phyloP scores from a whole-genome alignment of 2,329 filamentous ascomycete genomes.

The Exserohilum turcica region DNA sequence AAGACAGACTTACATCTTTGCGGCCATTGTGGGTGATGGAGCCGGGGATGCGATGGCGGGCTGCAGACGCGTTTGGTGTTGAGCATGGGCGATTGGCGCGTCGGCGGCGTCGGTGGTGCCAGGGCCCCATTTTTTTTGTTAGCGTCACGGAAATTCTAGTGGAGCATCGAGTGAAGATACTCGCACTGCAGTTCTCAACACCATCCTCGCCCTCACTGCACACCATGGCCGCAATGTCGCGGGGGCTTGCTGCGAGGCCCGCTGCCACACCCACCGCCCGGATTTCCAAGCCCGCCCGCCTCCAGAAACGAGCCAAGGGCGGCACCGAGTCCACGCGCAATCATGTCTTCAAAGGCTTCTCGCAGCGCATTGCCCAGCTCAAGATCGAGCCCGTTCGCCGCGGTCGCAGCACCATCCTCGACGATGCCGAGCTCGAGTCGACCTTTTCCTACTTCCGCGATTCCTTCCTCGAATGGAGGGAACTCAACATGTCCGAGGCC shows the following conservation, averaged over 20 bases:
- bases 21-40: conserved; percentile 53
- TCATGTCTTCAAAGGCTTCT: conserved; percentile 91
- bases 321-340: conserved; percentile 77
- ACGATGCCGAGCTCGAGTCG: conserved; percentile 74
- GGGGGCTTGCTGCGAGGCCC: conserved; percentile 34
- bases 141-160: conserved; percentile 38
- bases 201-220: conserved; percentile 5
- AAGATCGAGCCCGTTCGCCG: conserved; percentile 92
- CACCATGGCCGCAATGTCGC: conserved; percentile 53
- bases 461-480: conserved; percentile 84
- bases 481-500: conserved; percentile 83
- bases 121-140: conserved; percentile 28
- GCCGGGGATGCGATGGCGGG: background rate
- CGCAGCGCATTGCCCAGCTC: conserved; percentile 84
- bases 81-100: conserved; percentile 18
- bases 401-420: conserved; percentile 82
- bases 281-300: conserved; percentile 40
- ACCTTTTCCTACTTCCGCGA: conserved; percentile 86
- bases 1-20: conserved; percentile 56
- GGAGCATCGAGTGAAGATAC: conserved; percentile 21
- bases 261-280: conserved; percentile 25
- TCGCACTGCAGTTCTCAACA: conserved; percentile 6
- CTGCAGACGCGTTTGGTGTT: conserved; percentile 20
- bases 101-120: conserved; percentile 17
- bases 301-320: conserved; percentile 68